Percentiles rank a stretch among this genome's conserved stretches.
These are phyloP conservation scores for Tylopilus sp. DNA, from an alignment of 1,284 basidiomycete genomes.

Conservation along the genomic window DNA sequence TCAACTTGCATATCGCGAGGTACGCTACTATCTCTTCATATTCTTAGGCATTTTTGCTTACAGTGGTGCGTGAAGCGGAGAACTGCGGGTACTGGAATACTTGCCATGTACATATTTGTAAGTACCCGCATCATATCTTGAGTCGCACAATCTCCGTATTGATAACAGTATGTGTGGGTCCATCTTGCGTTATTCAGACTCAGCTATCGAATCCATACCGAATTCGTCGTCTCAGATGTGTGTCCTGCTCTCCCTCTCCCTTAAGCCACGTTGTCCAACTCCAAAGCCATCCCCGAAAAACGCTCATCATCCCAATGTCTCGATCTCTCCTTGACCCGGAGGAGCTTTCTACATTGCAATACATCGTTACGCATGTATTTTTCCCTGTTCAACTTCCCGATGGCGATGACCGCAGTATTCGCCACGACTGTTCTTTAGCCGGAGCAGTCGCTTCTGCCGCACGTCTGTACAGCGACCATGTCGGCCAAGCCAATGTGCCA, in stretches of 20 bases:
- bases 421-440: conserved; percentile 15
- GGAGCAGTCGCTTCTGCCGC: conserved; percentile 2
- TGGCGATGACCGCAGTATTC: conserved; percentile 15
- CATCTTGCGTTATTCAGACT: conserved; percentile 35
- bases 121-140: neutral
- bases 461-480: neutral
- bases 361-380: conserved; percentile 25
- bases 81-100: neutral
- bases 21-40: too few relatives aligned
- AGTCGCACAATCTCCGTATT: neutral
- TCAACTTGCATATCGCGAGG: too few relatives aligned
- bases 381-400: conserved; percentile 24
- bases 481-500: neutral
- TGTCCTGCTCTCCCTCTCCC: neutral
- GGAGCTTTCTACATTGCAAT: conserved; percentile 12
- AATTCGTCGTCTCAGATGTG: neutral
- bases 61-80: too few relatives aligned
- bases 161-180: conserved; percentile 1
- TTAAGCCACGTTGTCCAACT: neutral
- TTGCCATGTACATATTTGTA: too few relatives aligned
- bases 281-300: too few relatives aligned
- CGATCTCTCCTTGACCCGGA: neutral
- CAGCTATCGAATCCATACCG: neutral
- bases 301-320: conserved; percentile 1
- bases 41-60: too few relatives aligned